phyloP scores from a whole-genome alignment of 2,329 filamentous ascomycete genomes.

The Alternaria arbusti region DNA sequence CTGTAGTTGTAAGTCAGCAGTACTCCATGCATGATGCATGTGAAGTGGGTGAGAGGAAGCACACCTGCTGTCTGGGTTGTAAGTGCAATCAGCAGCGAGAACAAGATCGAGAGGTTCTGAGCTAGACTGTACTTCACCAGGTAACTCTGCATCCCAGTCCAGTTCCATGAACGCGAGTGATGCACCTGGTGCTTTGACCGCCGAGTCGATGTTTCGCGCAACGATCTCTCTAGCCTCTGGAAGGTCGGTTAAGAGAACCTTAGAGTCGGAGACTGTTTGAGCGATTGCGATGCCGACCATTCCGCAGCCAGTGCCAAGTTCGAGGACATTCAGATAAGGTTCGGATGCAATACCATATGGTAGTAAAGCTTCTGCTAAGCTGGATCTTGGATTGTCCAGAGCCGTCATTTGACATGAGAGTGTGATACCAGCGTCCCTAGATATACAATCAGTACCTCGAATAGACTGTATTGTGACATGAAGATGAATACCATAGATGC shows the following conservation, averaged over 20 bases:
- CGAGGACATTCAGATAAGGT: conserved; percentile 56
- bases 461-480: neutral
- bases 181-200: conserved; percentile 53
- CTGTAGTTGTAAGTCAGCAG: conserved; percentile 40
- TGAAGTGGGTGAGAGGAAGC: neutral
- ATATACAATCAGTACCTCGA: neutral
- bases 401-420: conserved; percentile 60
- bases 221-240: conserved; percentile 68
- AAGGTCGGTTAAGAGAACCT: conserved; percentile 69
- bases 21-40: neutral
- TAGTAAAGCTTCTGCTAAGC: conserved; percentile 3
- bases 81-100: conserved; percentile 74
- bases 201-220: conserved; percentile 59
- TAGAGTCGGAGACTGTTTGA: conserved; percentile 57
- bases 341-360: neutral
- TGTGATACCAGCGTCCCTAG: conserved; percentile 65
- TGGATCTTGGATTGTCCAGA: conserved; percentile 38
- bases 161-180: conserved; percentile 59
- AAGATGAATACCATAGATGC: conserved; percentile 66
- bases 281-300: conserved; percentile 69
- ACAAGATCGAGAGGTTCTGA: conserved; percentile 60
- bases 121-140: conserved; percentile 25
- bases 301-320: conserved; percentile 72
- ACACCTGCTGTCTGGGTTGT: conserved; percentile 68
- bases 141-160: conserved; percentile 67